Base-by-base conservation (phyloP, 169 alveolate genomes). In the Amoebophrya sp. region DNA sequence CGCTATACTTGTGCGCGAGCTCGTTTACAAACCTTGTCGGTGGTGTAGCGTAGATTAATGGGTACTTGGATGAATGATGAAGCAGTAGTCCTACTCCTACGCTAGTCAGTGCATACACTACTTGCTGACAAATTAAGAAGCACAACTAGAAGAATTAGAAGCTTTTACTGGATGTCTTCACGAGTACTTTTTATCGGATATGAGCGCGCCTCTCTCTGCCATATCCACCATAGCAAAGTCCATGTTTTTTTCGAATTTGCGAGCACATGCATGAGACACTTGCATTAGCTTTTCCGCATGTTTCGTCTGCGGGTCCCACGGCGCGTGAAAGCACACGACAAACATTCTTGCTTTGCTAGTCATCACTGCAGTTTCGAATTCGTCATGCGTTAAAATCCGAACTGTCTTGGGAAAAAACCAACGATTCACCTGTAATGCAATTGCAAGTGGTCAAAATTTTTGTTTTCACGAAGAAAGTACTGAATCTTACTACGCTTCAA, bases 1-100 rank as follows among this genome's bases (percentile, higher is more conserved):
- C 83, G 83, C 39, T 6, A n/a, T n/a, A 65, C 83, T 65, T 65
- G 83, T 65, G 83, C 83, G 83, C 83, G 33, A 65, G 83, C 83
- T 65, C 83, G 83, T 65, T 65, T 6, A 65, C 83, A 18, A 65
- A 65, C 83, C 83, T 65, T 29, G 26, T 47, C 29, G n/a, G n/a
- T n/a, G n/a, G n/a, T n/a, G n/a, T n/a, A n/a, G n/a, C n/a, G n/a
- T n/a, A n/a, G n/a, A n/a, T n/a, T n/a, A n/a, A n/a, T n/a, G n/a
- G n/a, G n/a, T n/a, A n/a, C n/a, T n/a, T n/a, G n/a, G n/a, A n/a
- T n/a, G n/a, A n/a, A n/a, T n/a, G n/a, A n/a, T n/a, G n/a, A n/a
- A n/a, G n/a, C n/a, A n/a, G n/a, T n/a, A n/a, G n/a, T n/a, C n/a
- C n/a, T n/a, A n/a, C n/a, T n/a, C n/a, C n/a, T n/a, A n/a, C n/a